Base-by-base conservation (phyloP, 371 early-diverging fungal species). In the Dentiscutata heterogama region DNA sequence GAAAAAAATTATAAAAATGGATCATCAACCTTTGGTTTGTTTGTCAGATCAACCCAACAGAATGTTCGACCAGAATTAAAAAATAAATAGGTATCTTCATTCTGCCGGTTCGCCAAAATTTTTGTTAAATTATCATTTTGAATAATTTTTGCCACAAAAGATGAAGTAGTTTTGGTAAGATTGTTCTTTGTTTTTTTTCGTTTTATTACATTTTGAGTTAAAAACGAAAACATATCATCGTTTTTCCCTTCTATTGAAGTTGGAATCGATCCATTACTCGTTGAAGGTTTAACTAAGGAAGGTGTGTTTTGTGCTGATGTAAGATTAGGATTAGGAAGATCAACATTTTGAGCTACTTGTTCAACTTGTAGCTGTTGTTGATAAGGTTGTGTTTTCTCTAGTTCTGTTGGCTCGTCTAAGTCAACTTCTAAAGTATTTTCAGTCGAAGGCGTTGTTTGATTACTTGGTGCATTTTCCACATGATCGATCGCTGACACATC, bases 41-140 rank as follows among this genome's bases (percentile, higher is more conserved):
- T 89, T 42, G 85, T 79, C 76, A 94, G 88, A 81, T 96, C 96
- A 42, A 92, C 89, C 95, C 96, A 96, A 1, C 92, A 84, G 86
- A 98, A 93, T 42, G 92, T 90, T 46, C 91, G 85, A 2, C 97
- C 97, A 20, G 93, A 90, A 82, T 97, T 98, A 84, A 93, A 94
- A 85, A 98, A 93, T 63, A 97, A 64, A 84, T 95, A 96, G 2
- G 93, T 92, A 83, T 94, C 91, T 80, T 95, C 92, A 72, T 87
- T 88, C 54, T 90, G 87, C 58, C 95, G 85, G 78, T 90, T 89
- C 35, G 94, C 88, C n/a, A 97, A 84, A 73, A 95, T 93, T 81
- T 92, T 92, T 14, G 96, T 94, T 56, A 96, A 86, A 76, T 95
- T 92, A 54, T 95, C 95, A 85, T 94, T 91, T 8, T 96, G 94